Evolutionary conservation across 2,329 filamentous ascomycete genomes (phyloP).

Genomic region (Chaetoscypha palmicola): DNA sequence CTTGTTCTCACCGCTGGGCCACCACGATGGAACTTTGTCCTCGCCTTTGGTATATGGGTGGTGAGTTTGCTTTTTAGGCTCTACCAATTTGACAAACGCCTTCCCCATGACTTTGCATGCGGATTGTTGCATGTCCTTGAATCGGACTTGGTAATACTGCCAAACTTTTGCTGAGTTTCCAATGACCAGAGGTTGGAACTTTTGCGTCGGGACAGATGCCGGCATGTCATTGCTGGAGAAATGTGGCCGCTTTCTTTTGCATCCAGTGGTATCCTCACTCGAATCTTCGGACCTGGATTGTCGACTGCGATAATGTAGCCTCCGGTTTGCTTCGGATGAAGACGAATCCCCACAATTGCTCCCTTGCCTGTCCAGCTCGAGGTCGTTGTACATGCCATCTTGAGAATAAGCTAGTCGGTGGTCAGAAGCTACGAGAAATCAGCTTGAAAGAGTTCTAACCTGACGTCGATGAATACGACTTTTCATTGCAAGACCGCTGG

Average conservation of each 20-base stretch:
- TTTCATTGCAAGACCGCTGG: slow-evolving; percentile 7
- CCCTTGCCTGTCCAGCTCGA: slow-evolving; percentile 10
- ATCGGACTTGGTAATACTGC: slow-evolving; percentile 53
- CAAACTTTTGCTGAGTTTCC: slow-evolving; percentile 48
- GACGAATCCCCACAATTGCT: slow-evolving; percentile 12
- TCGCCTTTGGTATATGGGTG: slow-evolving; percentile 65
- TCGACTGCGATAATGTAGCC: slow-evolving; percentile 9
- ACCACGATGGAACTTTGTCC: slow-evolving; percentile 58
- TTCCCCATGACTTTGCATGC: slow-evolving; percentile 68
- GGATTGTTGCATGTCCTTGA: slow-evolving; percentile 62
- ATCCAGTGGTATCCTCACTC: slow-evolving; percentile 15
- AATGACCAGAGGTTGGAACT: slow-evolving; percentile 39
- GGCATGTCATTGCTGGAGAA: slow-evolving; percentile 17
- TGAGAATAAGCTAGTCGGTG: slow-evolving; percentile 15
- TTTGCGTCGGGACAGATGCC: slow-evolving; percentile 15
- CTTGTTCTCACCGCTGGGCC: slow-evolving; percentile 52
- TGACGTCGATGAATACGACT: slow-evolving; percentile 5
- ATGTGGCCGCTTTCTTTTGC: slow-evolving; percentile 21
- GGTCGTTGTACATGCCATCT: slow-evolving; percentile 16
- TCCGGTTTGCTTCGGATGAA: slow-evolving; percentile 12
- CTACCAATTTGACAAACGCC: slow-evolving; percentile 67
- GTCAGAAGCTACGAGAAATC: background rate
- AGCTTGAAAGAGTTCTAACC: slow-evolving; percentile 1
- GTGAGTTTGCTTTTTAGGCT: slow-evolving; percentile 70
- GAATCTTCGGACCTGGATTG: slow-evolving; percentile 22